Percentiles rank a stretch among this genome's conserved stretches.
Conservation (phyloP, 768 basidiomycete genomes). For the Lyophyllum semitale region DNA sequence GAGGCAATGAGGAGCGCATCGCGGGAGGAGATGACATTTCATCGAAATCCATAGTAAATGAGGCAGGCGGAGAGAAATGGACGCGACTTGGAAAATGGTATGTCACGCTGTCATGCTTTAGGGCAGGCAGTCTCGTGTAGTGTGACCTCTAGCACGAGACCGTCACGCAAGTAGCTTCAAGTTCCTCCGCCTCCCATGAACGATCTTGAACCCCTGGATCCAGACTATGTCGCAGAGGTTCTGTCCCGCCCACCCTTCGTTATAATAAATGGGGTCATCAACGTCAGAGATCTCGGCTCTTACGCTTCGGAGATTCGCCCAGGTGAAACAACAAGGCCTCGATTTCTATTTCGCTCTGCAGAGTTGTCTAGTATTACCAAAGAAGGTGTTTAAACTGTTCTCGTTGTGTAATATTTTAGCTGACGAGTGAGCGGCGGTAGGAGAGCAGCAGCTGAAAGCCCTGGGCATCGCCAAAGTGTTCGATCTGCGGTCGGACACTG, state of each 20-base stretch:
- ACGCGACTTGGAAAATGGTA: slow-evolving; percentile 39
- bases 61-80: slow-evolving; percentile 15
- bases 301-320: slow-evolving; percentile 50
- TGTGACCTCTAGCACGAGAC: slow-evolving; percentile 9
- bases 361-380: slow-evolving; percentile 72
- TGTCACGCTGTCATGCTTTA: slow-evolving; percentile 27
- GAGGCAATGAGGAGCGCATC: slow-evolving; percentile 52
- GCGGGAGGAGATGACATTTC: slow-evolving; percentile 59
- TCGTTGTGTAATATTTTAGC: neutral
- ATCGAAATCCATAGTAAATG: slow-evolving; percentile 52
- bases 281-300: slow-evolving; percentile 72
- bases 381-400: slow-evolving; percentile 49
- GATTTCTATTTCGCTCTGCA: slow-evolving; percentile 65
- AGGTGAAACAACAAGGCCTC: slow-evolving; percentile 56
- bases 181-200: slow-evolving; percentile 32
- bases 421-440: slow-evolving; percentile 33
- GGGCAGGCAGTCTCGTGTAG: slow-evolving; percentile 43
- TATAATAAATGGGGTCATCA: slow-evolving; percentile 69
- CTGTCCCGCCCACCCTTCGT: slow-evolving; percentile 76
- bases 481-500: slow-evolving; percentile 79
- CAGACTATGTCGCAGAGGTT: slow-evolving; percentile 59
- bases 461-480: slow-evolving; percentile 71
- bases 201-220: slow-evolving; percentile 67
- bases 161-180: slow-evolving; percentile 10
- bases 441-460: slow-evolving; percentile 54